Evolutionary conservation across 306 rosid genomes (phyloP).

Genomic region (Quercus agrifolia): DNA sequence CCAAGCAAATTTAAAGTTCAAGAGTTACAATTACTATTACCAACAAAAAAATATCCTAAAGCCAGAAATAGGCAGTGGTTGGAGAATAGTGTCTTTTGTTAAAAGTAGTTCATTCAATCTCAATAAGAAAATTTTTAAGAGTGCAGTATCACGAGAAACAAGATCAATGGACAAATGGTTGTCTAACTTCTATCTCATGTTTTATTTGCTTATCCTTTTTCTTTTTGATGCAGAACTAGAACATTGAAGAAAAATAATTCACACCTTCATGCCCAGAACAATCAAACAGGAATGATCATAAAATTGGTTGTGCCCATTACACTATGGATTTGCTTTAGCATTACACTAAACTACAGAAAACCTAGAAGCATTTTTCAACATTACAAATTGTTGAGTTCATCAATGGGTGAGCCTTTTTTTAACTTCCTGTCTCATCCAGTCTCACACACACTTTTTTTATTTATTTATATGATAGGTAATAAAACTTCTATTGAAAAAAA

Average conservation of each 20-base stretch:
- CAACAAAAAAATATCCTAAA: not conserved
- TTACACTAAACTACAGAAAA: not conserved
- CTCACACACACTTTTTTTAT: no score
- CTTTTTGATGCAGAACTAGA: not conserved
- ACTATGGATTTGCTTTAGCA: not conserved
- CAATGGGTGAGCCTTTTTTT: not conserved
- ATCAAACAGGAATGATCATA: not conserved
- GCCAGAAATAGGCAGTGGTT: not conserved
- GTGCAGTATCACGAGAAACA: not conserved
- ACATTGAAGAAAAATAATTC: not conserved
- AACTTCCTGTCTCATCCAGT: not conserved
- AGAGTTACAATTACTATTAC: not conserved
- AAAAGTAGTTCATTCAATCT: not conserved
- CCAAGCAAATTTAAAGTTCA: slow-evolving; percentile 16
- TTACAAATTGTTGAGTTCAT: not conserved
- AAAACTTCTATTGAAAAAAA: no score
- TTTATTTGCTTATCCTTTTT: not conserved
- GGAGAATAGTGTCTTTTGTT: not conserved
- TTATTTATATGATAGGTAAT: no score
- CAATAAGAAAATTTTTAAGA: not conserved
- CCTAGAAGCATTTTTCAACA: not conserved
- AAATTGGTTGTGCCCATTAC: not conserved
- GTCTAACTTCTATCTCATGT: not conserved
- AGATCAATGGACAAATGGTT: not conserved
- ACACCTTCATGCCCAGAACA: not conserved